A percentile compares a stretch with the other conserved stretches of the same genome.
phyloP scores from a whole-genome alignment of 805 yeast genomes.

The Teunomyces funiuensis region DNA sequence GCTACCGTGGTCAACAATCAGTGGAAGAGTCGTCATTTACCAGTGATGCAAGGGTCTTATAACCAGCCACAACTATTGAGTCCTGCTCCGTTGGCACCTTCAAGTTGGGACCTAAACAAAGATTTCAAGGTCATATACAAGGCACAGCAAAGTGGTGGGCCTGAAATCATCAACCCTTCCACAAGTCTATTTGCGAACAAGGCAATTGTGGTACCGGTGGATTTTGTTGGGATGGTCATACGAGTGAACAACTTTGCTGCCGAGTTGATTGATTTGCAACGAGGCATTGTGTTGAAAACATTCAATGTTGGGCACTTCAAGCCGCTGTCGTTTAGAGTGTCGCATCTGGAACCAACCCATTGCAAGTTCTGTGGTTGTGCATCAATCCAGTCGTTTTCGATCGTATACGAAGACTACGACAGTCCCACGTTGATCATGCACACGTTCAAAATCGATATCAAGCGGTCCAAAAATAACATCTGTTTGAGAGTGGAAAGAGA shows the following conservation, averaged over 20 bases:
- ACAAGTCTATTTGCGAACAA: constrained; percentile 24
- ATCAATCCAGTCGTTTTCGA: constrained; percentile 68
- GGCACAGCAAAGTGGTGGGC: neutral
- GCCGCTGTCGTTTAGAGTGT: constrained; percentile 59
- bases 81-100: constrained; percentile 9
- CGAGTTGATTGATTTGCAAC: constrained; percentile 73
- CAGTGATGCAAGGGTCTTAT: constrained; percentile 46
- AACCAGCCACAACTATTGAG: constrained; percentile 28
- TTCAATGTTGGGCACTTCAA: constrained; percentile 64
- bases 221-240: constrained; percentile 74
- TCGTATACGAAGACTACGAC: constrained; percentile 66
- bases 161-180: constrained; percentile 2
- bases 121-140: constrained; percentile 1
- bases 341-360: constrained; percentile 84
- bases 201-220: constrained; percentile 51
- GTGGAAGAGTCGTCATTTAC: constrained; percentile 60
- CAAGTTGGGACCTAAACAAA: neutral
- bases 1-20: constrained; percentile 64
- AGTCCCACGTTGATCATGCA: constrained; percentile 63
- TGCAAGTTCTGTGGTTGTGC: constrained; percentile 92
- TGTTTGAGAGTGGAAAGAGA: constrained; percentile 91
- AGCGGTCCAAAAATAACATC: constrained; percentile 73
- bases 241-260: constrained; percentile 56
- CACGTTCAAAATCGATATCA: constrained; percentile 63
- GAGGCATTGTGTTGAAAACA: constrained; percentile 66